A percentile compares a stretch with the other conserved stretches of the same genome.
phyloP scores from a whole-genome alignment of 768 basidiomycete genomes.

The Solioccasus polychromus region DNA sequence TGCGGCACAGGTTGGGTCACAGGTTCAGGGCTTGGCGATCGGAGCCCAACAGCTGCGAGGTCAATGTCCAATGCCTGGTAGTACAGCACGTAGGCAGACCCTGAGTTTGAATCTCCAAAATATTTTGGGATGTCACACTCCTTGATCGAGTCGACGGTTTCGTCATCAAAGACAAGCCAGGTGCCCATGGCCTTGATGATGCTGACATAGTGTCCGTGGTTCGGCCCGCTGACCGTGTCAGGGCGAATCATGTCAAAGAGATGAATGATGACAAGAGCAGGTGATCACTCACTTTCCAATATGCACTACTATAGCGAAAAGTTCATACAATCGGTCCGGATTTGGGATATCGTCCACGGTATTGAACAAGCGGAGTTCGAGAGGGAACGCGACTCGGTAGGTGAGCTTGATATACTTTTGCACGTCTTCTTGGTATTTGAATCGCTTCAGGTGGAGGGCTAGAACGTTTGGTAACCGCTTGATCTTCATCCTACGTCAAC shows the following conservation, averaged over 20 bases:
- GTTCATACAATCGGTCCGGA: constrained; percentile 88
- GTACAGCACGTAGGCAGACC: constrained; percentile 94
- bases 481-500: constrained; percentile 92
- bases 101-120: constrained; percentile 86
- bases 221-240: constrained; percentile 69
- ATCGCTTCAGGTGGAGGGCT: constrained; percentile 94
- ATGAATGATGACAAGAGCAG: constrained; percentile 6
- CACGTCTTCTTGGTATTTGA: constrained; percentile 96
- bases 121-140: constrained; percentile 91
- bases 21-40: constrained; percentile 26
- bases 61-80: constrained; percentile 94
- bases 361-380: constrained; percentile 93
- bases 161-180: constrained; percentile 97
- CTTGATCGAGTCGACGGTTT: constrained; percentile 82
- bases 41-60: constrained; percentile 65
- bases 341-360: constrained; percentile 92
- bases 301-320: constrained; percentile 98
- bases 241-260: constrained; percentile 11
- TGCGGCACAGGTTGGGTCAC: constrained; percentile 14
- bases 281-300: constrained; percentile 85
- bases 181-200: constrained; percentile 81
- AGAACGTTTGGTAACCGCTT: constrained; percentile 94
- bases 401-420: constrained; percentile 91
- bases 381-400: constrained; percentile 95
- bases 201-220: constrained; percentile 97